Conservation (phyloP, 306 rosid species). For the Citrullus colocynthis region DNA sequence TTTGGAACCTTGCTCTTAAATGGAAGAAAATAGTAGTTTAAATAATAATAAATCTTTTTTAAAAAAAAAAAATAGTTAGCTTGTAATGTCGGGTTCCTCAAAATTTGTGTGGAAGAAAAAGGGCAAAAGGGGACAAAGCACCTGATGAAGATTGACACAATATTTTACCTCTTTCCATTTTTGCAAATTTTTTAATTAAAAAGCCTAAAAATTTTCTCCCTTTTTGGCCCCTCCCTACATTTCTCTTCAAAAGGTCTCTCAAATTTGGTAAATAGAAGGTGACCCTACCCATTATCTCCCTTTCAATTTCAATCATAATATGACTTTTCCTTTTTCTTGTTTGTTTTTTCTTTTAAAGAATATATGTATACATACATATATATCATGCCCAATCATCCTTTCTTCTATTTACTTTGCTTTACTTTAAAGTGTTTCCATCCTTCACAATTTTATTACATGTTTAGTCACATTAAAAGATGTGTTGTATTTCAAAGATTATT, state of each 20-base stretch:
- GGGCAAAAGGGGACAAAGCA: not conserved
- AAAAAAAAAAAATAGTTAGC: not conserved
- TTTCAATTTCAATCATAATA: not conserved
- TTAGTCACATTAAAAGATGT: not conserved
- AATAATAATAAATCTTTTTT: too few relatives aligned
- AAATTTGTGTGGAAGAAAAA: not conserved
- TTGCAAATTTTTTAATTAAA: not conserved
- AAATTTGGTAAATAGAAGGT: not conserved
- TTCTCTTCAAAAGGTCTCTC: not conserved
- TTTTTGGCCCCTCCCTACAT: constrained; percentile 1
- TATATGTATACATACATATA: not conserved
- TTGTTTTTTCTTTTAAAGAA: not conserved
- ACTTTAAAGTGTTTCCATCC: not conserved
- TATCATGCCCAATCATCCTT: not conserved
- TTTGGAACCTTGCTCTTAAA: too few relatives aligned
- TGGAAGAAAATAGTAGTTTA: too few relatives aligned
- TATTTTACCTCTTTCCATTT: not conserved
- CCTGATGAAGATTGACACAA: not conserved
- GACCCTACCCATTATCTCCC: not conserved
- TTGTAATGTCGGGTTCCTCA: constrained; percentile 1
- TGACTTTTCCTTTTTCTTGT: not conserved
- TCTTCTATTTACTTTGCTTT: not conserved
- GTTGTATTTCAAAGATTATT: not conserved
- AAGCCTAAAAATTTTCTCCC: not conserved
- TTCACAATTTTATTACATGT: not conserved